Evolutionary conservation across 1,139 yeast species (phyloP).

Genomic region (Scheffersomyces illinoinensis): DNA sequence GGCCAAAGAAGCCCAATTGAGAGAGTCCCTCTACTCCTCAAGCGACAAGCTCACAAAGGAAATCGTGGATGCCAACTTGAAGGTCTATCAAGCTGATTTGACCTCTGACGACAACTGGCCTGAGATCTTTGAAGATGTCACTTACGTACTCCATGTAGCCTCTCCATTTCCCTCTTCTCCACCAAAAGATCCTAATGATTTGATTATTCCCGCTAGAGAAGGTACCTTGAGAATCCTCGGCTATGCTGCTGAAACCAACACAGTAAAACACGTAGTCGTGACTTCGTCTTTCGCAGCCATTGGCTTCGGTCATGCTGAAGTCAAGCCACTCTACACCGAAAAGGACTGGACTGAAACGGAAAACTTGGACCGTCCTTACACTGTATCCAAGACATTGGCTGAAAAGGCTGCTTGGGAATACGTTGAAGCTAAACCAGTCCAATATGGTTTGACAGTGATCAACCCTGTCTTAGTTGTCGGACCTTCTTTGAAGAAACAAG

Average conservation of each 20-base stretch:
- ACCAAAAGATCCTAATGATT: slow-evolving; percentile 2
- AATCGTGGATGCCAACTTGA: slow-evolving; percentile 1
- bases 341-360: not conserved
- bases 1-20: slow-evolving; percentile 1
- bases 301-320: not conserved
- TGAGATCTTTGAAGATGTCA: slow-evolving; percentile 12
- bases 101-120: slow-evolving; percentile 13
- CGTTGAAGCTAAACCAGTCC: slow-evolving; percentile 2
- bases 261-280: slow-evolving; percentile 21
- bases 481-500: not conserved
- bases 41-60: slow-evolving; percentile 1
- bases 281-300: slow-evolving; percentile 29
- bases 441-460: not conserved
- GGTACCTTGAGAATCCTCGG: slow-evolving; percentile 11
- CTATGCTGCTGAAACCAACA: not conserved
- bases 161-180: slow-evolving; percentile 9
- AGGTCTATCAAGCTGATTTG: slow-evolving; percentile 13
- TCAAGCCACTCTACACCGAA: not conserved
- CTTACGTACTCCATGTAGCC: slow-evolving; percentile 16
- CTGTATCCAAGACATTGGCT: slow-evolving; percentile 10
- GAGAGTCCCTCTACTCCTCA: slow-evolving; percentile 1
- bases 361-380: not conserved
- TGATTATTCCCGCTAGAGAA: slow-evolving; percentile 10
- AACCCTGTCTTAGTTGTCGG: not conserved
- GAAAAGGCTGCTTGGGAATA: slow-evolving; percentile 16